phyloP scores from a whole-genome alignment of 441 rosid genomes.

The Eruca vesicaria region DNA sequence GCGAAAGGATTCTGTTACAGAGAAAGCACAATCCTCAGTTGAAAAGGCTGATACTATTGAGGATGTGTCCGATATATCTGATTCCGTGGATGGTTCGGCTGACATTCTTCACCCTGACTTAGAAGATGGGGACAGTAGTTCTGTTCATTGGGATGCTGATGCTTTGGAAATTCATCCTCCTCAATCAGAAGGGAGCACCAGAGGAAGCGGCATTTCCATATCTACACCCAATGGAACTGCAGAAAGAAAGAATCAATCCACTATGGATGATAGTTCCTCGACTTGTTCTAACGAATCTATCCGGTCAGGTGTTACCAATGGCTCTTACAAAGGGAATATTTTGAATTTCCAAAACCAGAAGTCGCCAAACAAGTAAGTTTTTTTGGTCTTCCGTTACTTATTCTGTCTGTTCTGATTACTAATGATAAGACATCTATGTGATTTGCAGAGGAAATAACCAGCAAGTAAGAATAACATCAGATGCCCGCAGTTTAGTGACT shows the following conservation, averaged over 20 bases:
- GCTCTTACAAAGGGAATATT: slow-evolving; percentile 8
- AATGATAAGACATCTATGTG: neutral
- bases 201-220: slow-evolving; percentile 47
- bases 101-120: slow-evolving; percentile 71
- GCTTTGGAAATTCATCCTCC: slow-evolving; percentile 68
- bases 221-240: slow-evolving; percentile 58
- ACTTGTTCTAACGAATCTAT: slow-evolving; percentile 93
- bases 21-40: slow-evolving; percentile 40
- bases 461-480: neutral
- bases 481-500: neutral
- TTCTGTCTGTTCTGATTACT: neutral
- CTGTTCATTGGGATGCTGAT: slow-evolving; percentile 83
- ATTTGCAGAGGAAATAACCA: slow-evolving; percentile 60
- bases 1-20: slow-evolving; percentile 41
- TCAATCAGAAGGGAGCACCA: slow-evolving; percentile 59
- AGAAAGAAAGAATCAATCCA: slow-evolving; percentile 58
- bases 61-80: slow-evolving; percentile 72
- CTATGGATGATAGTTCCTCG: slow-evolving; percentile 93
- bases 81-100: slow-evolving; percentile 60
- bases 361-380: slow-evolving; percentile 66
- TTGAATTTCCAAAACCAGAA: slow-evolving; percentile 41
- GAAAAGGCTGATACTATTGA: slow-evolving; percentile 61
- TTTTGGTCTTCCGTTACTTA: neutral
- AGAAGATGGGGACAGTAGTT: slow-evolving; percentile 75
- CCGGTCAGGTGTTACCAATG: slow-evolving; percentile 68